These are phyloP conservation scores for Euphorbia schlechtendalii DNA, from an alignment of 441 rosid genomes.

Conservation along the genomic window DNA sequence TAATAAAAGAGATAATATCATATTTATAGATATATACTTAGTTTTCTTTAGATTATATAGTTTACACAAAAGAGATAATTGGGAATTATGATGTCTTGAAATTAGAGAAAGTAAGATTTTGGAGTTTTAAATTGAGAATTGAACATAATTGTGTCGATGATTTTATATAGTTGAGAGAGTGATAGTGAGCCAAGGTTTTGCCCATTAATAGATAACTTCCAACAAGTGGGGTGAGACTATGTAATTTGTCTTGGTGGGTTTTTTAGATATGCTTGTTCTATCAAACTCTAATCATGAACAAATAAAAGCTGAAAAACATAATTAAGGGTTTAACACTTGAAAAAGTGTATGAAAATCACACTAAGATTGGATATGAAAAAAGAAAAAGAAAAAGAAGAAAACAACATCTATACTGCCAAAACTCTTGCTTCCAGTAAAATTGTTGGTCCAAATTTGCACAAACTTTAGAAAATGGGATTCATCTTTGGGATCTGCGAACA, in stretches of 20 bases:
- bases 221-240: too few species aligned
- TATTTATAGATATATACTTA: too few species aligned
- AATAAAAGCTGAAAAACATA: too few species aligned
- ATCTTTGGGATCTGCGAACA: slow-evolving; percentile 30
- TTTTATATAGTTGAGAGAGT: slow-evolving; percentile 15
- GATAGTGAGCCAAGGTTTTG: not conserved
- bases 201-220: too few species aligned
- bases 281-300: not conserved
- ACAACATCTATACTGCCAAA: not conserved
- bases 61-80: slow-evolving; percentile 24
- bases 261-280: not conserved
- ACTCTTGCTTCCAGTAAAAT: not conserved
- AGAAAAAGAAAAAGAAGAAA: not conserved
- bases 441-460: slow-evolving; percentile 26
- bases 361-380: not conserved
- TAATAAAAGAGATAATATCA: slow-evolving; percentile 39
- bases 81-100: slow-evolving; percentile 45
- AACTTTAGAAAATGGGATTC: not conserved
- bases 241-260: too few species aligned
- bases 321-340: too few species aligned
- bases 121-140: slow-evolving; percentile 30
- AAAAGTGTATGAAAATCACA: not conserved
- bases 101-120: slow-evolving; percentile 48
- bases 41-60: too few species aligned
- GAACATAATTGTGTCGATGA: slow-evolving; percentile 19